phyloP scores from a whole-genome alignment of 768 basidiomycete genomes.

The Hypholoma fasciculare region DNA sequence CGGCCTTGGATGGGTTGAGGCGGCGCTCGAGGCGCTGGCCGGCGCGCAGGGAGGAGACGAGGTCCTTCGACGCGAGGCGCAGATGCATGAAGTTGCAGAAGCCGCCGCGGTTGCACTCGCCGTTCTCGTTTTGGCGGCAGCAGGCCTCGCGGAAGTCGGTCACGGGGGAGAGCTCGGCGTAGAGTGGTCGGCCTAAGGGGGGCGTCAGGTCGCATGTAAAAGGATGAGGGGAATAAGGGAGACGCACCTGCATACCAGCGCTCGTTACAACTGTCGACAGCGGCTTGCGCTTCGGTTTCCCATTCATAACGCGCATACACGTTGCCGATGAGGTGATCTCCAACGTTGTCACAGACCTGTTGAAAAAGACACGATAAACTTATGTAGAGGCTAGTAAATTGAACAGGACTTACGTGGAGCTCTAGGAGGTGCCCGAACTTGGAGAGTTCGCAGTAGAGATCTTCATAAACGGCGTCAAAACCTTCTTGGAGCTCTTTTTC shows the following conservation, averaged over 20 bases:
- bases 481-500: slow-evolving; percentile 90
- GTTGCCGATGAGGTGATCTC: slow-evolving; percentile 97
- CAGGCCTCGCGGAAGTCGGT: slow-evolving; percentile 99
- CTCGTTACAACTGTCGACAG: slow-evolving; percentile 91
- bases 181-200: slow-evolving; percentile 79
- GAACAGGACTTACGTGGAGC: slow-evolving; percentile 69
- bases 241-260: slow-evolving; percentile 95
- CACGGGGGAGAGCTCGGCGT: slow-evolving; percentile 97
- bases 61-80: slow-evolving; percentile 80
- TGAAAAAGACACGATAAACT: slow-evolving; percentile 4
- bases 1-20: slow-evolving; percentile 63
- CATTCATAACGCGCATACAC: slow-evolving; percentile 98
- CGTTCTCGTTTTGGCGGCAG: slow-evolving; percentile 98
- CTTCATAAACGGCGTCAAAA: slow-evolving; percentile 93
- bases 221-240: not conserved
- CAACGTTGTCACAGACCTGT: slow-evolving; percentile 97
- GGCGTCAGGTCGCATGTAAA: slow-evolving; percentile 8
- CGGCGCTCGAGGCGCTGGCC: slow-evolving; percentile 86
- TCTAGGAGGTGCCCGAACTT: slow-evolving; percentile 97
- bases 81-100: slow-evolving; percentile 99
- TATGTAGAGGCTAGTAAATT: not conserved
- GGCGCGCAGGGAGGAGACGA: slow-evolving; percentile 74
- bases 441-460: slow-evolving; percentile 90
- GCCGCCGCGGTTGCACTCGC: slow-evolving; percentile 96
- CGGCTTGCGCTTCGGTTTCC: slow-evolving; percentile 95